phyloP scores from a whole-genome alignment of 2,329 filamentous ascomycete species.

The Geosmithia morbida region DNA sequence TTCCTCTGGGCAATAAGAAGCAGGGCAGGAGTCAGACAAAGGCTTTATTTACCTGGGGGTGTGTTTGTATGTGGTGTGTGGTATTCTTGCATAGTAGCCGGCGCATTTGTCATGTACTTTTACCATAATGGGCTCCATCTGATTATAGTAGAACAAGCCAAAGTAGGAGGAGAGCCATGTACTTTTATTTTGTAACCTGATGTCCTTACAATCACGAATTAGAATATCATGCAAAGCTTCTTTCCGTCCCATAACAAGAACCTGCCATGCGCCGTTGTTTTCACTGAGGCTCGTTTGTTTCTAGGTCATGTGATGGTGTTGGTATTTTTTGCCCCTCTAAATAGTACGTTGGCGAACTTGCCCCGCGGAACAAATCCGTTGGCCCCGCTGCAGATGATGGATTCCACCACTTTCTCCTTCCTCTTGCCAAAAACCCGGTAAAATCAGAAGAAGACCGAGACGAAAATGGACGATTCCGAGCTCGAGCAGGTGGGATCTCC shows the following conservation, averaged over 20 bases:
- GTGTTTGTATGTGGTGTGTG: neutral
- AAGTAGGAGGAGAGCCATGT: neutral
- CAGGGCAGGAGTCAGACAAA: neutral
- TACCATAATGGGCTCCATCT: neutral
- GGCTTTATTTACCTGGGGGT: neutral
- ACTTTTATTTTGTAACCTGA: neutral
- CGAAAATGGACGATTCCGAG: conserved; percentile 27
- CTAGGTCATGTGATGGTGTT: neutral
- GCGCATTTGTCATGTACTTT: neutral
- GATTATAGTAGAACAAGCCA: neutral
- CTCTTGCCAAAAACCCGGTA: neutral
- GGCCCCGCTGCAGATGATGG: neutral
- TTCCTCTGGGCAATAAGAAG: neutral
- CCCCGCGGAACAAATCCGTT: neutral
- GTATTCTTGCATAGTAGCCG: conserved; percentile 1
- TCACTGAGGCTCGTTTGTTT: neutral
- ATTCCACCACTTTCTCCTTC: neutral
- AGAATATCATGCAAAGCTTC: neutral
- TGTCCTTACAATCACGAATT: neutral
- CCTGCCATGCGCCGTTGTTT: no score
- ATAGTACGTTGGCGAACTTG: neutral
- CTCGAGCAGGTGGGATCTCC: conserved; percentile 20
- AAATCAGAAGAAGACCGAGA: neutral
- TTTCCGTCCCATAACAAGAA: neutral
- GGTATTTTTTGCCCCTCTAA: neutral